Base-by-base conservation (phyloP, 495 filamentous ascomycete species). In the Annulohypoxylon bovei region DNA sequence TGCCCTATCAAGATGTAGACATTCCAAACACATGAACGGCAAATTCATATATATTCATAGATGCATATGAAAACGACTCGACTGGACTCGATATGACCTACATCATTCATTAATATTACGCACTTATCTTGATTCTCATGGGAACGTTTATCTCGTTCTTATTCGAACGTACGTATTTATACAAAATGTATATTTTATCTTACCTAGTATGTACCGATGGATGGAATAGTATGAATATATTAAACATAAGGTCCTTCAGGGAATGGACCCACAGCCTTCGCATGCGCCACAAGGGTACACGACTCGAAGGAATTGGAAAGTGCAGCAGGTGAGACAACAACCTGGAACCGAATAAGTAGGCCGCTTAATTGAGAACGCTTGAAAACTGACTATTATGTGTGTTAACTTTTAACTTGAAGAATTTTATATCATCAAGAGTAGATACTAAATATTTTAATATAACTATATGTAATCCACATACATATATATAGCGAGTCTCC, bases 221-320 rank as follows among this genome's bases (percentile, higher is more conserved):
- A 8, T n/a, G 12, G 25, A 33, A 53, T 53, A 44, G 5, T 14
- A 28, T 20, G 23, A 27, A 18, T 20, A 32, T 56, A 56, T 39
- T 50, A 39, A 27, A 18, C 4, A 54, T 37, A 33, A 53, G 11
- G 27, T 28, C 8, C 23, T 25, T 50, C 27, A n/a, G 27, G 25
- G 28, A 32, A 27, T 56, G 39, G 50, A 39, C 16, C 44, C 42
- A 27, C 27, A 35, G 33, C 47, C 12, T 27, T 55, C 47, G 22
- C 18, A 25, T 16, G 28, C 27, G 58, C 53, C 52, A 53, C 52
- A 63, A 69, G 59, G 58, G 30, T 63, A 42, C 37, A 56, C n/a
- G 25, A 39, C 47, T 66, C 56, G 62, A 71, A 71, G 68, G 68
- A 71, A 65, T 59, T 58, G 32, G 63, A 67, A 63, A 59, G 52